Base-by-base conservation (phyloP, 2,329 filamentous ascomycete genomes). In the Claviceps humidiphila region DNA sequence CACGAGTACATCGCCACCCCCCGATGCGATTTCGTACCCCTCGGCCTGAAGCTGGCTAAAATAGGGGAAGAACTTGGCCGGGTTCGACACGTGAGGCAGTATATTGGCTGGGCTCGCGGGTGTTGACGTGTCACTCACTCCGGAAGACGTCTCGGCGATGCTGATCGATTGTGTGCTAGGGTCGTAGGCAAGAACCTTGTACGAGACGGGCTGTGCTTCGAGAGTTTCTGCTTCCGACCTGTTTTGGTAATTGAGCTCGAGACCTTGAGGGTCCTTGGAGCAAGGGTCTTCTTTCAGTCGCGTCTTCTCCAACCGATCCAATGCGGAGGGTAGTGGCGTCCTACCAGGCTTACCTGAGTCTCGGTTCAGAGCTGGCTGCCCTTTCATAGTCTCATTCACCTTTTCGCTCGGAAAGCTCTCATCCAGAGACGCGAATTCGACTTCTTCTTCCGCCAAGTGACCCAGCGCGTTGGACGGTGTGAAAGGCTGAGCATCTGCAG, bases 181-280 rank as follows among this genome's bases (percentile, higher is more conserved):
- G 57, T 87, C 80, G 58, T 82, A 86, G 1, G 80, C 82, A 5
- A 88, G 71, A 38, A 87, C 75, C 62, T 80, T 85, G 70, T 85
- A 87, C 3, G 55, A 53, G 1, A 53, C 51, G 7, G 58, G 50
- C 5, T 58, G 54, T 7, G 52, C 46, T 24, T 55, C 50, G 14
- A 30, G 20, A 8, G 24, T 8, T 4, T 45, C 43, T 39, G 43
- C 47, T 16, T 13, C 41, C 22, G 13, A 24, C 2, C 30, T 38
- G 42, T 46, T 54, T 45, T 51, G 51, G 44, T 63, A 60, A 39
- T 66, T 72, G 6, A 68, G 72, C 56, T 78, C 71, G 38, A 77
- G 61, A 4, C 74, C 74, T 56, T 75, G 70, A 0, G 74, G 70
- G 38, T 68, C 62, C 37, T 65, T 71, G 14, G 72, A 74, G 60